These are phyloP conservation scores for Corynascus novoguineensis DNA, from an alignment of 495 filamentous ascomycete species.

Conservation along the genomic window DNA sequence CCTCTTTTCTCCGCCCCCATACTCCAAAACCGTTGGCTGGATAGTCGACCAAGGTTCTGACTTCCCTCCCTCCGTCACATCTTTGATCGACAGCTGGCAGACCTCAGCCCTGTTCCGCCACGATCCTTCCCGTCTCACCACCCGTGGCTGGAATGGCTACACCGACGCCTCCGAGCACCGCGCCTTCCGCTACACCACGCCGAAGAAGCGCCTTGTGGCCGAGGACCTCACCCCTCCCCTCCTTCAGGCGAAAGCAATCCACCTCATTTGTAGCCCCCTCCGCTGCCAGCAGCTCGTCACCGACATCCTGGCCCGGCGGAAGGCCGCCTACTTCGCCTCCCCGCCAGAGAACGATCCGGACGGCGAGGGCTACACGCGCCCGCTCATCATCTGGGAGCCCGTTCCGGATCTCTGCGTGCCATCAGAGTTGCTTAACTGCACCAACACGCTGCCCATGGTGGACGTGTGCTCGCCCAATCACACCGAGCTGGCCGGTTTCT, in stretches of 20 bases:
- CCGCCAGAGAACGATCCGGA: background rate
- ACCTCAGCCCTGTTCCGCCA: conserved; percentile 65
- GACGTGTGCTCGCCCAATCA: conserved; percentile 89
- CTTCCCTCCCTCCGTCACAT: conserved; percentile 63
- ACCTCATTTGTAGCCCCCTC: conserved; percentile 76
- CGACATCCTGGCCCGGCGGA: conserved; percentile 49
- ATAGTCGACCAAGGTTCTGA: conserved; percentile 86
- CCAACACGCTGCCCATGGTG: conserved; percentile 63
- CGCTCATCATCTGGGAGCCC: conserved; percentile 90
- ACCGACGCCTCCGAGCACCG: conserved; percentile 42
- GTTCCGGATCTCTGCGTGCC: conserved; percentile 82
- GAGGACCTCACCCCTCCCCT: conserved; percentile 46
- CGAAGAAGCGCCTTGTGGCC: conserved; percentile 66
- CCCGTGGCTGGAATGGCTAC: conserved; percentile 89
- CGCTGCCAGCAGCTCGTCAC: conserved; percentile 71
- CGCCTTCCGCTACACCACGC: conserved; percentile 83
- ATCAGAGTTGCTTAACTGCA: conserved; percentile 65
- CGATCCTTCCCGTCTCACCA: conserved; percentile 65
- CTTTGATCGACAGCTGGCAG: conserved; percentile 61
- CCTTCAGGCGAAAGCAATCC: conserved; percentile 68
- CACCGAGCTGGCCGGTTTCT: conserved; percentile 74
- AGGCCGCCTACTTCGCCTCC: conserved; percentile 3
- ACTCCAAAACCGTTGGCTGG: conserved; percentile 66
- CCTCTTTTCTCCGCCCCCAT: conserved; percentile 64
- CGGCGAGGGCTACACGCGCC: conserved; percentile 34